Base-by-base conservation (phyloP, 129 eudicot genomes). In the Pulicaria dysenterica region DNA sequence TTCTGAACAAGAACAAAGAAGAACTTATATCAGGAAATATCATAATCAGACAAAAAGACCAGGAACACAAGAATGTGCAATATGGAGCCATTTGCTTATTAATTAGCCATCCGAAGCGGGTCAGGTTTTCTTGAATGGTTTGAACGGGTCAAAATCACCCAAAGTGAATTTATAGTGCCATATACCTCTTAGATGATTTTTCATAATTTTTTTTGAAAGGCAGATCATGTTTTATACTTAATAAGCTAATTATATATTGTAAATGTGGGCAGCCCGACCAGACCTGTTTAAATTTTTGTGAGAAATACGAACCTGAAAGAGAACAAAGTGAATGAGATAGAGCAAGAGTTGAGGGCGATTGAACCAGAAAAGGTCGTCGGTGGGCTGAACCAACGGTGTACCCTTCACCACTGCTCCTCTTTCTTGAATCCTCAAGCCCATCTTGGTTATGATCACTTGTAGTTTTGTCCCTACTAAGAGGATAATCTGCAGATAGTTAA, bases 391-490 rank as follows among this genome's bases (percentile, higher is more conserved):
- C 37, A 83, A 75, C 0, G 87, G 86, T 57, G 76, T 69, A n/a
- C 90, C 91, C 61, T 77, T 80, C 10, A 85, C 77, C 38, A 76
- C 82, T 44, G 74, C 78, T 47, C 85, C 84, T 63, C 81, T 83
- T 37, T 82, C 85, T 76, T 77, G 86, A 62, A 85, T 75, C 73
- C 80, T 66, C 45, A 81, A 64, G 9, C 81, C 91, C 95, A 88
- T 78, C 57, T 74, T 80, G 48, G 86, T 83, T 48, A 88, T 78
- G 41, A 88, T 79, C 68, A 85, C 91, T 42, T 85, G 86, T 38
- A 88, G 85, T 64, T 88, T 88, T 43, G 95, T 85, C 39, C 95
- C 95, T 1, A 85, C 88, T 60, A 85, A 16, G 4, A 88, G 82
- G 58, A 88, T 60, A 36, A 88, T 68, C 90, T 88, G 83, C 39